Conservation (phyloP, 306 rosid genomes). For the Echinosophora koreensis region DNA sequence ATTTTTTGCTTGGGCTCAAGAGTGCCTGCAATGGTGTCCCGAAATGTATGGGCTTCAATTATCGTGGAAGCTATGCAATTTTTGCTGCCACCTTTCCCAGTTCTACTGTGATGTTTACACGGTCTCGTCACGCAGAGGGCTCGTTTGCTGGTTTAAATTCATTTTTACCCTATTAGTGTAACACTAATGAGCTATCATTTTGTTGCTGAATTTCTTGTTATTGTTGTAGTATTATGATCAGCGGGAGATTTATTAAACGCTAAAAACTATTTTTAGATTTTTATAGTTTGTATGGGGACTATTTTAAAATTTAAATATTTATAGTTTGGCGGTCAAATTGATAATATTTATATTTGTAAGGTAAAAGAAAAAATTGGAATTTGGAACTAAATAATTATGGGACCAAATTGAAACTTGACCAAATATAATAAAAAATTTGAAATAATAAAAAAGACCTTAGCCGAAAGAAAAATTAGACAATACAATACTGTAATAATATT, state of each 20-base stretch:
- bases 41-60: neutral
- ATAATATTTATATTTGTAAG: neutral
- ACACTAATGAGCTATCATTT: neutral
- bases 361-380: neutral
- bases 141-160: neutral
- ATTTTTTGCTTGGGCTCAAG: conserved; percentile 22
- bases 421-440: neutral
- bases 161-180: neutral
- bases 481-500: too few species aligned
- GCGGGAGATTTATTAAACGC: neutral
- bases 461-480: neutral
- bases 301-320: neutral
- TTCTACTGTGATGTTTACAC: neutral
- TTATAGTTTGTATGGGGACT: neutral
- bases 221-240: neutral
- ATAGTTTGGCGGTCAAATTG: neutral
- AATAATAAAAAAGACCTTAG: too few species aligned
- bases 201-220: neutral
- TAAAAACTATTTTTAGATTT: neutral
- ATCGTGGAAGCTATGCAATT: neutral
- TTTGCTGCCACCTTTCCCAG: conserved; percentile 8
- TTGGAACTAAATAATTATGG: neutral
- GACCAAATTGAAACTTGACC: neutral
- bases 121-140: neutral
- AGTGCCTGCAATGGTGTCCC: conserved; percentile 4